Conservation (phyloP, 768 basidiomycete genomes). For the Pisolithus orientalis region DNA sequence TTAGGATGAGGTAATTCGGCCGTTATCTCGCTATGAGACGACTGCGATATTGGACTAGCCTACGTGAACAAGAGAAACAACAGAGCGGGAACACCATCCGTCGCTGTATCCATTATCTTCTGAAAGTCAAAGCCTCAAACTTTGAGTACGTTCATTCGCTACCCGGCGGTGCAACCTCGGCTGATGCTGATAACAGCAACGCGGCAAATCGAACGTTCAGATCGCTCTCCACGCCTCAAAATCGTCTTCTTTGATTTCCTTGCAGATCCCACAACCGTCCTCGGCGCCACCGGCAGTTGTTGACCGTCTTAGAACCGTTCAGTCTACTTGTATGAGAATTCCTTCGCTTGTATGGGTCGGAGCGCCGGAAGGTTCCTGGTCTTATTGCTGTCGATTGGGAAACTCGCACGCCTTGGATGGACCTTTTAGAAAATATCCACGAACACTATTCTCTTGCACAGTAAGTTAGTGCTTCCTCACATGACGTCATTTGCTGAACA, state of each 20-base stretch:
- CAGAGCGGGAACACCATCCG: slow-evolving; percentile 11
- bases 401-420: slow-evolving; percentile 64
- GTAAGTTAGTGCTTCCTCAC: slow-evolving; percentile 34
- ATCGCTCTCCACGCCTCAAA: slow-evolving; percentile 1
- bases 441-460: slow-evolving; percentile 57
- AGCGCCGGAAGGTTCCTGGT: slow-evolving; percentile 18
- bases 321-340: slow-evolving; percentile 57
- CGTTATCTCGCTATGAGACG: slow-evolving; percentile 38
- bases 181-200: slow-evolving; percentile 14
- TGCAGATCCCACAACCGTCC: slow-evolving; percentile 24
- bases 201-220: slow-evolving; percentile 10
- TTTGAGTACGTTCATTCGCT: slow-evolving; percentile 12
- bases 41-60: slow-evolving; percentile 30
- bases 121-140: slow-evolving; percentile 43
- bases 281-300: slow-evolving; percentile 31
- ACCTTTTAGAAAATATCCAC: slow-evolving; percentile 64
- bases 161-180: too few species aligned
- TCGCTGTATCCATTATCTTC: slow-evolving; percentile 29
- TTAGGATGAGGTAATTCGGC: slow-evolving; percentile 33
- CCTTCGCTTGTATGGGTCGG: slow-evolving; percentile 55
- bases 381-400: slow-evolving; percentile 69
- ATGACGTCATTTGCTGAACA: not conserved
- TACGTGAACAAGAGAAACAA: slow-evolving; percentile 7
- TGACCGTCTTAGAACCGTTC: slow-evolving; percentile 48
- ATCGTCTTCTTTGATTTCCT: slow-evolving; percentile 11